phyloP scores from a whole-genome alignment of 202 grass and related monocot species.

The Digitaria exilis region DNA sequence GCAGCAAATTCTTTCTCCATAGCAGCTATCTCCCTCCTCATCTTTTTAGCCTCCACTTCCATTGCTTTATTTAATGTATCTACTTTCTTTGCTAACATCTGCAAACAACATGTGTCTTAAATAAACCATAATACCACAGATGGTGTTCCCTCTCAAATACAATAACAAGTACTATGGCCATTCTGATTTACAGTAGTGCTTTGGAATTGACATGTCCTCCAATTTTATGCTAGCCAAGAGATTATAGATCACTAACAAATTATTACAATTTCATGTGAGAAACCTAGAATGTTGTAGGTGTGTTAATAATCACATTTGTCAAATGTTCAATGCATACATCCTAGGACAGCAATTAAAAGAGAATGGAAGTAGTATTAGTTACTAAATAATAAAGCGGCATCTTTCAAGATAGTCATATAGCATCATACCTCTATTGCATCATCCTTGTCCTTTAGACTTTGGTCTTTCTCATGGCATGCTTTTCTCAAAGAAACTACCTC shows the following conservation, averaged over 20 bases:
- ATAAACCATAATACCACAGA: not conserved
- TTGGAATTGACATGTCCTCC: not conserved
- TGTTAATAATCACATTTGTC: not conserved
- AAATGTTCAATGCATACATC: not conserved
- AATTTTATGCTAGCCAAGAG: not conserved
- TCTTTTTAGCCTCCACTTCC: constrained; percentile 97
- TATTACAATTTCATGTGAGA: not conserved
- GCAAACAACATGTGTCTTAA: constrained; percentile 34
- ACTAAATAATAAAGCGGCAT: not conserved
- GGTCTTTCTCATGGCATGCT: constrained; percentile 87
- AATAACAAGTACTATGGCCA: constrained; percentile 16
- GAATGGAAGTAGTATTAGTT: not conserved
- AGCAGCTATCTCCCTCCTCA: constrained; percentile 89
- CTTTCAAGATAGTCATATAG: not conserved
- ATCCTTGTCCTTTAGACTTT: constrained; percentile 97
- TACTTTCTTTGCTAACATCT: constrained; percentile 99
- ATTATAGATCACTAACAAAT: not conserved
- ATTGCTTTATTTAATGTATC: constrained; percentile 97
- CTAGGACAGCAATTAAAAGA: not conserved
- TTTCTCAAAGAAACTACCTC: constrained; percentile 92
- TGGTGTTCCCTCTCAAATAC: constrained; percentile 22
- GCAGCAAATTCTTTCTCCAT: constrained; percentile 98
- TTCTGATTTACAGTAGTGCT: not conserved
- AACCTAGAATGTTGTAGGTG: not conserved
- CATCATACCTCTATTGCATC: constrained; percentile 93